phyloP scores from a whole-genome alignment of 1,139 yeast genomes.

The Citeromyces siamensis region DNA sequence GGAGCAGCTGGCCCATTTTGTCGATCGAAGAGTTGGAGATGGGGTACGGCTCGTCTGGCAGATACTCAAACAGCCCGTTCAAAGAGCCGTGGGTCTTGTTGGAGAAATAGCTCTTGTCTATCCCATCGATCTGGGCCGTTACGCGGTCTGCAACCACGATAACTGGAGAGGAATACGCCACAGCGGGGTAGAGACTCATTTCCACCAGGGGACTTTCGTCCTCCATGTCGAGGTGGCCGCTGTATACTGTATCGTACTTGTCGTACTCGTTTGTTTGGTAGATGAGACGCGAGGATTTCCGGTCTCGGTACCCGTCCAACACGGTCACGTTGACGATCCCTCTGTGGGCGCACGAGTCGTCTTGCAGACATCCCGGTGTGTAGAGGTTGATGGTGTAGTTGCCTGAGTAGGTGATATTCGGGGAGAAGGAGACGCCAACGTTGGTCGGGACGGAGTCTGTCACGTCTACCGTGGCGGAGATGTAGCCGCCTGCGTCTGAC shows the following conservation, averaged over 20 bases:
- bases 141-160: constrained; percentile 6
- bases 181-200: constrained; percentile 2
- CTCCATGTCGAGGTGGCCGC: constrained; percentile 50
- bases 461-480: constrained; percentile 20
- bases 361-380: constrained; percentile 81
- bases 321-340: constrained; percentile 74
- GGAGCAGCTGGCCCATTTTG: constrained; percentile 37
- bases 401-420: constrained; percentile 66
- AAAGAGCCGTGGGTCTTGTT: constrained; percentile 18
- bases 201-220: constrained; percentile 10
- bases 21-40: constrained; percentile 66
- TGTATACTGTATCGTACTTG: constrained; percentile 69
- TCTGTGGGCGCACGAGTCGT: constrained; percentile 55
- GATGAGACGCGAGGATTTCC: constrained; percentile 28
- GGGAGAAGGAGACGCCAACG: constrained; percentile 46
- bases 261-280: constrained; percentile 73
- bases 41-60: constrained; percentile 19
- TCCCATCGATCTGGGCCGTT: constrained; percentile 6
- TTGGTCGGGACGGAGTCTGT: constrained; percentile 20
- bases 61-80: constrained; percentile 74
- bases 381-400: constrained; percentile 57
- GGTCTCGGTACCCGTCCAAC: constrained; percentile 26
- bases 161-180: constrained; percentile 12
- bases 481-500: constrained; percentile 18
- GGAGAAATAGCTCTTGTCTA: not conserved